Evolutionary conservation across 148 eudicot species (phyloP).

Genomic region (Nyssa sinensis): DNA sequence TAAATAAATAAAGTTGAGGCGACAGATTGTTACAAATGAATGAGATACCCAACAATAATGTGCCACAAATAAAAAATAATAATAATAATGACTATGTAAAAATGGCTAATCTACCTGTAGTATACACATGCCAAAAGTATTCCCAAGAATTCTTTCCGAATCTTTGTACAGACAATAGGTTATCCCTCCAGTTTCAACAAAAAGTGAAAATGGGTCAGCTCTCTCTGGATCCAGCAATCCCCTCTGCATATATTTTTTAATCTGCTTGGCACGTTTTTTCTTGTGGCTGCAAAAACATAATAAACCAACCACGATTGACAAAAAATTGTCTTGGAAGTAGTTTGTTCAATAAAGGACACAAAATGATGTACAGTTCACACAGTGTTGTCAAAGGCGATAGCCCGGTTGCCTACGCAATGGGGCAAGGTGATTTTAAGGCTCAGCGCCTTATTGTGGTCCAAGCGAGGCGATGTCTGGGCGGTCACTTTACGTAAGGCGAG

Average conservation of each 20-base stretch:
- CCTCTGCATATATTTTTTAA: constrained; percentile 59
- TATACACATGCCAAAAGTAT: constrained; percentile 96
- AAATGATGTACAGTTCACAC: too few relatives aligned
- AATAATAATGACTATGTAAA: background rate
- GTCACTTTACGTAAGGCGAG: too few relatives aligned
- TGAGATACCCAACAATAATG: too few relatives aligned
- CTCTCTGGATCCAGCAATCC: constrained; percentile 85
- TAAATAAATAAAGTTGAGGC: background rate
- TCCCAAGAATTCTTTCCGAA: constrained; percentile 90
- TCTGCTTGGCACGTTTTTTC: constrained; percentile 74
- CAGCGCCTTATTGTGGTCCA: too few relatives aligned
- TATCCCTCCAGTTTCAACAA: constrained; percentile 72
- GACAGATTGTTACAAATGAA: background rate
- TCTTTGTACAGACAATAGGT: constrained; percentile 82
- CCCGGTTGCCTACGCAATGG: too few relatives aligned
- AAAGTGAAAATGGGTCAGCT: constrained; percentile 75
- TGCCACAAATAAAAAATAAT: too few relatives aligned
- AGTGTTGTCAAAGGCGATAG: too few relatives aligned
- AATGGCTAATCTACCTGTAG: constrained; percentile 58
- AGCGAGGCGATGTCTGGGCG: too few relatives aligned
- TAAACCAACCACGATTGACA: background rate
- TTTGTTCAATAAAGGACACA: background rate
- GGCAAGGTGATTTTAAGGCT: too few relatives aligned
- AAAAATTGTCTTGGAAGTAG: background rate
- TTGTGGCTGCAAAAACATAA: constrained; percentile 56